These are phyloP conservation scores for Evernia prunastri DNA, from an alignment of 495 filamentous ascomycete species.

Conservation along the genomic window DNA sequence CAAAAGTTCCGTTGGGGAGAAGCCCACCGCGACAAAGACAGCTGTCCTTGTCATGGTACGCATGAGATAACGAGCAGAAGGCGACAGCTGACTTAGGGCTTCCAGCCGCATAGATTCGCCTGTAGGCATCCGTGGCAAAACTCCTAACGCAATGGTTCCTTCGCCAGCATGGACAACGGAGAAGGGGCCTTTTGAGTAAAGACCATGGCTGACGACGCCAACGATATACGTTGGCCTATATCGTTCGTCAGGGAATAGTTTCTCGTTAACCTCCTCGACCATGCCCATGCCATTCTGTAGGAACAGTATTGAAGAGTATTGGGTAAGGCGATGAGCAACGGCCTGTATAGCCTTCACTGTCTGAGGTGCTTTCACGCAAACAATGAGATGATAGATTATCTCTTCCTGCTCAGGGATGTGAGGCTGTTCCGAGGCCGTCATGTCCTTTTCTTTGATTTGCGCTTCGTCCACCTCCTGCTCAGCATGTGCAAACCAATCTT, in stretches of 20 bases:
- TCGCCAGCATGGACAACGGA: constrained; percentile 56
- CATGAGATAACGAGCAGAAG: constrained; percentile 39
- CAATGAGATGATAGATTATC: constrained; percentile 68
- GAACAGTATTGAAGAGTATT: constrained; percentile 68
- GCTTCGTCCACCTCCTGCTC: background rate
- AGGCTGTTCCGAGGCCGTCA: too few relatives aligned
- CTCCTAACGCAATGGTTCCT: constrained; percentile 56
- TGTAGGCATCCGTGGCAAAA: constrained; percentile 31
- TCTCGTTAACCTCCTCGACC: constrained; percentile 62
- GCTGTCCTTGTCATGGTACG: constrained; percentile 47
- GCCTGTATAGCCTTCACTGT: constrained; percentile 50
- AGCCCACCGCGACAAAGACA: constrained; percentile 42
- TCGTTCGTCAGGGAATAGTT: constrained; percentile 58
- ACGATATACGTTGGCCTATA: constrained; percentile 68
- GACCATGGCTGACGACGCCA: constrained; percentile 60
- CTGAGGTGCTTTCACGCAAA: constrained; percentile 56
- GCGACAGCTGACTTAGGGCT: constrained; percentile 23
- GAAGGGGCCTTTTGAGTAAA: constrained; percentile 53
- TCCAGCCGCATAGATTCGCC: constrained; percentile 6
- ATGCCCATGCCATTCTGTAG: constrained; percentile 79
- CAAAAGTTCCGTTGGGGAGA: constrained; percentile 38
- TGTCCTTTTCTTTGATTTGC: background rate
- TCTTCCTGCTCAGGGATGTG: constrained; percentile 25
- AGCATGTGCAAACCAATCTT: background rate
- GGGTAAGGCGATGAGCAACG: constrained; percentile 60